Percentiles rank a stretch among this genome's conserved stretches.
Conservation (phyloP, 2,329 filamentous ascomycete species). For the Pyrenophora teres region DNA sequence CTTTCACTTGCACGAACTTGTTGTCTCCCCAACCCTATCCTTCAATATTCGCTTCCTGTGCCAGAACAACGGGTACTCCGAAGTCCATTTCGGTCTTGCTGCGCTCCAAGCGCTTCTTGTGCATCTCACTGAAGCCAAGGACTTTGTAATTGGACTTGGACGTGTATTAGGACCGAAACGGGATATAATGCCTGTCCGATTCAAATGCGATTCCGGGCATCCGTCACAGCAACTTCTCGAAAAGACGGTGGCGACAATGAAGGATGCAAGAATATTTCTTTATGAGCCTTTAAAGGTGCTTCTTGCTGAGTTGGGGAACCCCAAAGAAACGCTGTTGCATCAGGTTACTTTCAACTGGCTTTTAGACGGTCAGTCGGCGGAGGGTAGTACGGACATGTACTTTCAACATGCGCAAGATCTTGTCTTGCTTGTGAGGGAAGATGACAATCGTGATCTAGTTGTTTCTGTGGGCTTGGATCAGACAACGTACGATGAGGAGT, state of each 20-base stretch:
- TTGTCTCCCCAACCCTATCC: background rate
- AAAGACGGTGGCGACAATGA: background rate
- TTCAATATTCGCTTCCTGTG: slow-evolving; percentile 1
- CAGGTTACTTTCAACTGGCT: slow-evolving; percentile 3
- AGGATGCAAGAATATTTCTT: too few relatives aligned
- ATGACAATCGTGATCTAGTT: background rate
- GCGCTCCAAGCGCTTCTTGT: slow-evolving; percentile 3
- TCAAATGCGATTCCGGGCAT: background rate
- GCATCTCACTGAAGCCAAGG: slow-evolving; percentile 5
- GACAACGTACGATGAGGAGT: background rate
- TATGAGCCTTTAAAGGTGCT: background rate
- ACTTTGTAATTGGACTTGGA: slow-evolving; percentile 4
- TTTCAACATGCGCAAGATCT: slow-evolving; percentile 1
- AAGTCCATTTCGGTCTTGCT: background rate
- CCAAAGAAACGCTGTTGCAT: background rate
- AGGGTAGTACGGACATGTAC: background rate
- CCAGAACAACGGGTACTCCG: background rate
- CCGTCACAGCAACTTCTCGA: background rate
- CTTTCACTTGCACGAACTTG: background rate
- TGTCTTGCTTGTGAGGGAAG: background rate
- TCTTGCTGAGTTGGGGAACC: background rate
- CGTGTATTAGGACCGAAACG: background rate
- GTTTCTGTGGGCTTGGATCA: background rate
- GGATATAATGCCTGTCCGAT: slow-evolving; percentile 1
- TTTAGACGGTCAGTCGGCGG: background rate